A percentile compares a stretch with the other conserved stretches of the same genome.
Conservation (phyloP, 2,329 filamentous ascomycete genomes). For the Camillea tinctor region DNA sequence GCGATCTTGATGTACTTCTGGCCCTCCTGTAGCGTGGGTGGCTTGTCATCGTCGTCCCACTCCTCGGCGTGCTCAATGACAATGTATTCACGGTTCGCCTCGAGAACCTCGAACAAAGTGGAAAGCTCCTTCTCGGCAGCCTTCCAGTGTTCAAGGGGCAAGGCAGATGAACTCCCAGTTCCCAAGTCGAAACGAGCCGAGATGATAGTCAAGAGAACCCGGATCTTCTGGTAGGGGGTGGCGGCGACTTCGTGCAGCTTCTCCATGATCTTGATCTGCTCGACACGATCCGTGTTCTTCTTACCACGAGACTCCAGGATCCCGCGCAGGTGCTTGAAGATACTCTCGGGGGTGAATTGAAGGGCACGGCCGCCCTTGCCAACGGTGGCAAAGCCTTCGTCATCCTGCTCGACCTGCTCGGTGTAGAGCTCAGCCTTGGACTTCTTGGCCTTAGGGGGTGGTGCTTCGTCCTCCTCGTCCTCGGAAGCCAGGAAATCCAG, state of each 20-base stretch:
- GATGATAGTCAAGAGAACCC: constrained; percentile 86
- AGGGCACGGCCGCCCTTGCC: constrained; percentile 86
- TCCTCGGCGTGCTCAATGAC: constrained; percentile 92
- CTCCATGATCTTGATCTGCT: constrained; percentile 98
- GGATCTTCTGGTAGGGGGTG: constrained; percentile 91
- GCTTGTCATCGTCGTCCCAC: constrained; percentile 98
- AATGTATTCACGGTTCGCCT: constrained; percentile 75
- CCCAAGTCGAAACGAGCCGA: constrained; percentile 94
- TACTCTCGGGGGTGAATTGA: constrained; percentile 93
- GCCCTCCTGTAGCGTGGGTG: constrained; percentile 67
- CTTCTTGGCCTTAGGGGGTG: constrained; percentile 53
- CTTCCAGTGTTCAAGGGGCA: constrained; percentile 98
- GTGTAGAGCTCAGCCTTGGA: constrained; percentile 49
- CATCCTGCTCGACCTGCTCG: constrained; percentile 59
- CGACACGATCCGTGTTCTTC: constrained; percentile 94
- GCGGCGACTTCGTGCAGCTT: constrained; percentile 86
- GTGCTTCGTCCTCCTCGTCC: constrained; percentile 67
- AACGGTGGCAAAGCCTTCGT: constrained; percentile 86
- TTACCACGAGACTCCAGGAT: constrained; percentile 96
- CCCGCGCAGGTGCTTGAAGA: constrained; percentile 90
- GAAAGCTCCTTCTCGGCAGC: constrained; percentile 83
- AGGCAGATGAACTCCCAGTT: constrained; percentile 71
- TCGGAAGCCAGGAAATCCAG: constrained; percentile 46
- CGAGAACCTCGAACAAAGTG: constrained; percentile 73
- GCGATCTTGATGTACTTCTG: constrained; percentile 87